Evolutionary conservation across 208 protist genomes (phyloP).

Genomic region (Trichomonas gallinae): DNA sequence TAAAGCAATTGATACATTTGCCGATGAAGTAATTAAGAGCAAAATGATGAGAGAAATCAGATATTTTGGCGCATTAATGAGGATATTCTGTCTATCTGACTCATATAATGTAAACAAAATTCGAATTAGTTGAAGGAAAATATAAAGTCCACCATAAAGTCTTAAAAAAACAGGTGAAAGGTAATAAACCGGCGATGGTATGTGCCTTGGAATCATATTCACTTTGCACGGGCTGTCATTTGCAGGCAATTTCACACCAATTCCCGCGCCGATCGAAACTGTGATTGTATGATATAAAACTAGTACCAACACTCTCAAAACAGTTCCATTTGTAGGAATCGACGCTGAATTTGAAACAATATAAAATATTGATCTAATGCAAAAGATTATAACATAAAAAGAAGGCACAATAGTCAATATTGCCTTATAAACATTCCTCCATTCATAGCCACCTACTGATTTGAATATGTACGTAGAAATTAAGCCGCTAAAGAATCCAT

Average conservation of each 20-base stretch:
- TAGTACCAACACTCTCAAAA: neutral
- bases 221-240: neutral
- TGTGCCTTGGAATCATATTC: neutral
- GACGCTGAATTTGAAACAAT: neutral
- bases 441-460: neutral
- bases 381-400: neutral
- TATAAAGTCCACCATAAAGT: neutral
- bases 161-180: neutral
- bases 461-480: neutral
- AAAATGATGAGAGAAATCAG: neutral
- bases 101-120: neutral
- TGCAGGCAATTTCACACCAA: neutral
- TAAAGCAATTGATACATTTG: neutral
- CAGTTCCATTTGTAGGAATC: neutral
- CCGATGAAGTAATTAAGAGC: neutral
- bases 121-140: neutral
- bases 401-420: neutral
- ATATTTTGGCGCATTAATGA: neutral
- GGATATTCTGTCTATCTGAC: neutral
- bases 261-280: neutral
- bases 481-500: neutral
- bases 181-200: neutral
- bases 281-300: neutral
- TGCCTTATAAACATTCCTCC: neutral
- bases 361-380: neutral